Evolutionary conservation across 140 eudicot genomes (phyloP).

Genomic region (Ambrosia hybrid): DNA sequence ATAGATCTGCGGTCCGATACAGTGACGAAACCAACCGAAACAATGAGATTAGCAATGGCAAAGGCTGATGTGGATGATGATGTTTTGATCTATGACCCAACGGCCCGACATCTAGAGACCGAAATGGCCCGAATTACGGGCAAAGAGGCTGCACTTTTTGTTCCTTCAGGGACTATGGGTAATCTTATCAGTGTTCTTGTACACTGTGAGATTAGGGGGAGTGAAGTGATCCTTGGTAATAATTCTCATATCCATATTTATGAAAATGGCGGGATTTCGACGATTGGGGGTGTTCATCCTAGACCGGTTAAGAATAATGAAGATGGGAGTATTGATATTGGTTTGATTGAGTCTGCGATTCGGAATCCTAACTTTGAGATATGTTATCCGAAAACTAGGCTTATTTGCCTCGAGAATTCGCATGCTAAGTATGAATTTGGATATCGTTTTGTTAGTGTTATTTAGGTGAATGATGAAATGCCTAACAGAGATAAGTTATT

Average conservation of each 20-base stretch:
- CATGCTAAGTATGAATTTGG: slow-evolving; percentile 77
- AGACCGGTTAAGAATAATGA: slow-evolving; percentile 74
- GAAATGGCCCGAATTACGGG: slow-evolving; percentile 87
- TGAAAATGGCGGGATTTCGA: slow-evolving; percentile 98
- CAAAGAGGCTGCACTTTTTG: slow-evolving; percentile 89
- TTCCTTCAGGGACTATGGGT: slow-evolving; percentile 99
- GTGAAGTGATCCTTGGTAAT: slow-evolving; percentile 91
- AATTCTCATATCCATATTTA: slow-evolving; percentile 79
- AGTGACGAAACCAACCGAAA: slow-evolving; percentile 90
- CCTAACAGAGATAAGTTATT: slow-evolving; percentile 19
- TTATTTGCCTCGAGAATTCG: slow-evolving; percentile 90
- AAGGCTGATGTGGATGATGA: slow-evolving; percentile 97
- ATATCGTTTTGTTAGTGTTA: neutral
- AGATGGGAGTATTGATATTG: slow-evolving; percentile 88
- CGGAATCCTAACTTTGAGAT: slow-evolving; percentile 71
- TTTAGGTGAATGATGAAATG: slow-evolving; percentile 23
- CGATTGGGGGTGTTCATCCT: slow-evolving; percentile 95
- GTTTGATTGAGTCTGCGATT: slow-evolving; percentile 63
- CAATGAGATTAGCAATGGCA: slow-evolving; percentile 91
- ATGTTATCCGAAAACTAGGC: slow-evolving; percentile 80
- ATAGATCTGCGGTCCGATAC: slow-evolving; percentile 96
- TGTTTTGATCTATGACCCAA: slow-evolving; percentile 75
- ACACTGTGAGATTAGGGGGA: slow-evolving; percentile 86
- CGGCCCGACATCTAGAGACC: slow-evolving; percentile 71
- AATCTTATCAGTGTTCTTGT: slow-evolving; percentile 86